Conservation (phyloP, 306 rosid genomes). For the Alnus rubra region DNA sequence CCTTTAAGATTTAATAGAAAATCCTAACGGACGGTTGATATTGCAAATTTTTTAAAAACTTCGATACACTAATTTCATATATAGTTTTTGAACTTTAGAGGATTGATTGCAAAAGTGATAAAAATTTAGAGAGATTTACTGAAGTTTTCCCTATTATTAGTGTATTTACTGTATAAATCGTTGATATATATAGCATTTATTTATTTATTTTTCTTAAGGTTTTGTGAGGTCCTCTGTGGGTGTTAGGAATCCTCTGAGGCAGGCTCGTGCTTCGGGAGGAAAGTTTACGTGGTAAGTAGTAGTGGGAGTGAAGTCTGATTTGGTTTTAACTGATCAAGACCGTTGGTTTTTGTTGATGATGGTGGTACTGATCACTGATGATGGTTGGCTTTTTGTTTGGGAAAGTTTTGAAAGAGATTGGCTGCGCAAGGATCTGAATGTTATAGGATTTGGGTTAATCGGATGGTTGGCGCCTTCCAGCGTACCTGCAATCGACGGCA, state of each 20-base stretch:
- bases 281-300: conserved; percentile 66
- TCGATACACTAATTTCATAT: no score
- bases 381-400: background rate
- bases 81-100: no score
- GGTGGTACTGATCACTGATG: background rate
- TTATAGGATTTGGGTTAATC: conserved; percentile 91
- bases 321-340: conserved; percentile 4
- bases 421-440: conserved; percentile 78
- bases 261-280: conserved; percentile 52
- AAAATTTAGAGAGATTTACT: no score
- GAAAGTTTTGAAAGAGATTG: conserved; percentile 77
- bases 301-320: background rate
- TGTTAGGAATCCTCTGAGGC: conserved; percentile 62
- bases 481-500: conserved; percentile 76
- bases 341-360: background rate
- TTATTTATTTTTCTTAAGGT: conserved; percentile 34
- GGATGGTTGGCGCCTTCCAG: conserved; percentile 94
- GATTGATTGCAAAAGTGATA: no score
- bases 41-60: no score
- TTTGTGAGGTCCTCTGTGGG: conserved; percentile 50
- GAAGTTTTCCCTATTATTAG: background rate
- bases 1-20: no score
- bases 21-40: no score
- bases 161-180: no score
- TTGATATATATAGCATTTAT: background rate